phyloP scores from a whole-genome alignment of 2,329 filamentous ascomycete genomes.

The Trichophyton benhamiae region DNA sequence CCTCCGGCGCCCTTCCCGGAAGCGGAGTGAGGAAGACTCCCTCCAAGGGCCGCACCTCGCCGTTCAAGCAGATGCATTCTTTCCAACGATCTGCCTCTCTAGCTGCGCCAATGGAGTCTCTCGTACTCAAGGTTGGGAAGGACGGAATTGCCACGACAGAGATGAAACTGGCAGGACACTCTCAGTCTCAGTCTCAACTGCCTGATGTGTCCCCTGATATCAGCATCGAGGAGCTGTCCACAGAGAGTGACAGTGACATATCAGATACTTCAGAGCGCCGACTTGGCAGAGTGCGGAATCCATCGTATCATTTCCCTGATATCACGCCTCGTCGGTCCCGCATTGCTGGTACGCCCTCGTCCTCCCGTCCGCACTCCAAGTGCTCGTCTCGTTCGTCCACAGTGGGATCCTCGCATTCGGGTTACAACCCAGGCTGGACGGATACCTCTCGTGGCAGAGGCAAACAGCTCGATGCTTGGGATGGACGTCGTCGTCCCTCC shows the following conservation, averaged over 20 bases:
- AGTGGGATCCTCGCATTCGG: slow-evolving; percentile 30
- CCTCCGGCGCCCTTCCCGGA: slow-evolving; percentile 19
- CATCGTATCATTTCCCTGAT: slow-evolving; percentile 31
- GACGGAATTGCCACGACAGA: slow-evolving; percentile 38
- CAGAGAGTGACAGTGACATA: slow-evolving; percentile 32
- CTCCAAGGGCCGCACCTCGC: slow-evolving; percentile 33
- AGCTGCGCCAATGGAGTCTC: slow-evolving; percentile 28
- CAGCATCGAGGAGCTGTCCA: slow-evolving; percentile 33
- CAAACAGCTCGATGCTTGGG: slow-evolving; percentile 22
- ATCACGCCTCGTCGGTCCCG: slow-evolving; percentile 18
- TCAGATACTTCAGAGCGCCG: slow-evolving; percentile 31
- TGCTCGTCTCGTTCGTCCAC: slow-evolving; percentile 33
- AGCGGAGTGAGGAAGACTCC: slow-evolving; percentile 31
- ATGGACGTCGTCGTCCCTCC: slow-evolving; percentile 23
- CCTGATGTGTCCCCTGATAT: slow-evolving; percentile 20
- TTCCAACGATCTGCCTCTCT: slow-evolving; percentile 23
- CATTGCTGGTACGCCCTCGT: slow-evolving; percentile 25
- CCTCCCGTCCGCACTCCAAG: slow-evolving; percentile 32
- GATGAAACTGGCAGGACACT: slow-evolving; percentile 27
- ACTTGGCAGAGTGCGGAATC: slow-evolving; percentile 25
- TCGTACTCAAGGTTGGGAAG: slow-evolving; percentile 37
- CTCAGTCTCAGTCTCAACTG: slow-evolving; percentile 17
- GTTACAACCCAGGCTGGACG: slow-evolving; percentile 28
- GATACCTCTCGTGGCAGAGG: slow-evolving; percentile 21
- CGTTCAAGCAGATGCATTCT: slow-evolving; percentile 27